Evolutionary conservation across 345 rosid genomes (phyloP).

Genomic region (Cochlearia excelsa): DNA sequence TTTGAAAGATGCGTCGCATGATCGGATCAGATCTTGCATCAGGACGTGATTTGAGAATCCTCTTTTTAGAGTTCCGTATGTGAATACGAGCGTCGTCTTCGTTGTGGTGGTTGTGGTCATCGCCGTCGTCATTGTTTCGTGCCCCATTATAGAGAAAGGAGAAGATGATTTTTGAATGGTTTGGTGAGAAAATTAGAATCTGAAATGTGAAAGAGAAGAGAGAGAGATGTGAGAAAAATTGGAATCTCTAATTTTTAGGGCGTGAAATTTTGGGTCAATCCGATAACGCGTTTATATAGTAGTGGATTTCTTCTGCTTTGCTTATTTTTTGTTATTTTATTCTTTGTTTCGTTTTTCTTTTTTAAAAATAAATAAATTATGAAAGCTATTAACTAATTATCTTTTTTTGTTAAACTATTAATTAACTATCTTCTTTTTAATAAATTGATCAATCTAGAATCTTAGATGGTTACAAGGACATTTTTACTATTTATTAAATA

Average conservation of each 20-base stretch:
- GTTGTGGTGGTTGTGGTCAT: background rate
- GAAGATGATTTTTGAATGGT: background rate
- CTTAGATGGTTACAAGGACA: too few relatives aligned
- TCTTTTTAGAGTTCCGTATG: slow-evolving; percentile 75
- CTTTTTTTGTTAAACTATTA: too few relatives aligned
- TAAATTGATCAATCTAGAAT: too few relatives aligned
- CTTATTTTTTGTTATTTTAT: background rate
- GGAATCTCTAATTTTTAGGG: slow-evolving; percentile 32
- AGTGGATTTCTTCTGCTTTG: slow-evolving; percentile 12
- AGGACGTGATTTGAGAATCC: slow-evolving; percentile 73
- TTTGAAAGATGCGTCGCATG: slow-evolving; percentile 65
- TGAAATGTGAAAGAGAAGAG: slow-evolving; percentile 20
- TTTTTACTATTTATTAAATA: too few relatives aligned
- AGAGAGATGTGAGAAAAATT: background rate
- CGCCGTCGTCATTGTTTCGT: slow-evolving; percentile 37
- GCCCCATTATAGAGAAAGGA: slow-evolving; percentile 4
- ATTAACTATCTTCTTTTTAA: too few relatives aligned
- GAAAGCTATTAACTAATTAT: too few relatives aligned
- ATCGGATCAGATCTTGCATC: slow-evolving; percentile 60
- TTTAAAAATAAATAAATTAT: too few relatives aligned
- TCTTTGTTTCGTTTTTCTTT: background rate
- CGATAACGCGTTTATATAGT: slow-evolving; percentile 34
- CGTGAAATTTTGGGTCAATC: slow-evolving; percentile 5
- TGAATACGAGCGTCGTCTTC: slow-evolving; percentile 46
- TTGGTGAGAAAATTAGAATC: slow-evolving; percentile 32